Conservation (phyloP, 768 basidiomycete species). For the Agaricus sinodeliciosus region DNA sequence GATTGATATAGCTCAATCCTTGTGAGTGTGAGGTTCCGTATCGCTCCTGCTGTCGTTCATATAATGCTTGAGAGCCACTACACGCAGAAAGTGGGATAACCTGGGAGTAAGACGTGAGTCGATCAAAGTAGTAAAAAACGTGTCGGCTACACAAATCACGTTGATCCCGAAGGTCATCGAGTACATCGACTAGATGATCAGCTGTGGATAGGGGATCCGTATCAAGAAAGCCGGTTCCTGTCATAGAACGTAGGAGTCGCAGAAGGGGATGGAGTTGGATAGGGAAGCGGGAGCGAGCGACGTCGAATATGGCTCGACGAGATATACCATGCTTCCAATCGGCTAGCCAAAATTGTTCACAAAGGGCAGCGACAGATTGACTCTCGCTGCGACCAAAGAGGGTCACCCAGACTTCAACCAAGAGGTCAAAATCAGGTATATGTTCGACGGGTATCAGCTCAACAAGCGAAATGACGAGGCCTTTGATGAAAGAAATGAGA, state of each 20-base stretch:
- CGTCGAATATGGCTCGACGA: conserved; percentile 78
- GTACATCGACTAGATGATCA: conserved; percentile 30
- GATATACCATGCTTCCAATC: conserved; percentile 64
- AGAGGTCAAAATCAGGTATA: conserved; percentile 65
- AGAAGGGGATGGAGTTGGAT: conserved; percentile 66
- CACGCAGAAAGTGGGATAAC: conserved; percentile 58
- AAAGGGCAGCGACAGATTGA: conserved; percentile 60
- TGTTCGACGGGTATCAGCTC: conserved; percentile 72
- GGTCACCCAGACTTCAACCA: conserved; percentile 74
- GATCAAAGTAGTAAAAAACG: conserved; percentile 72
- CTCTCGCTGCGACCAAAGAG: conserved; percentile 74
- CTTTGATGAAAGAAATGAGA: conserved; percentile 29
- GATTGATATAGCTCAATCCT: conserved; percentile 57
- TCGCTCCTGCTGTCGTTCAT: conserved; percentile 61
- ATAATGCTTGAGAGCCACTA: conserved; percentile 61
- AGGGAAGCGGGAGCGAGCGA: conserved; percentile 78
- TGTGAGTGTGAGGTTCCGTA: conserved; percentile 39
- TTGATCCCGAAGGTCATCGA: conserved; percentile 21
- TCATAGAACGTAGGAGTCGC: conserved; percentile 70
- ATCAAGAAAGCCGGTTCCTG: conserved; percentile 69
- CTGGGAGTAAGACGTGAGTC: conserved; percentile 69
- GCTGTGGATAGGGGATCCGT: conserved; percentile 59
- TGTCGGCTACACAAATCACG: conserved; percentile 56
- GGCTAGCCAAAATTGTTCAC: conserved; percentile 75
- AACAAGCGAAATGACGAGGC: conserved; percentile 66